A percentile compares a stretch with the other conserved stretches of the same genome.
phyloP scores from a whole-genome alignment of 2,329 filamentous ascomycete species.

The Xylariales sp. region DNA sequence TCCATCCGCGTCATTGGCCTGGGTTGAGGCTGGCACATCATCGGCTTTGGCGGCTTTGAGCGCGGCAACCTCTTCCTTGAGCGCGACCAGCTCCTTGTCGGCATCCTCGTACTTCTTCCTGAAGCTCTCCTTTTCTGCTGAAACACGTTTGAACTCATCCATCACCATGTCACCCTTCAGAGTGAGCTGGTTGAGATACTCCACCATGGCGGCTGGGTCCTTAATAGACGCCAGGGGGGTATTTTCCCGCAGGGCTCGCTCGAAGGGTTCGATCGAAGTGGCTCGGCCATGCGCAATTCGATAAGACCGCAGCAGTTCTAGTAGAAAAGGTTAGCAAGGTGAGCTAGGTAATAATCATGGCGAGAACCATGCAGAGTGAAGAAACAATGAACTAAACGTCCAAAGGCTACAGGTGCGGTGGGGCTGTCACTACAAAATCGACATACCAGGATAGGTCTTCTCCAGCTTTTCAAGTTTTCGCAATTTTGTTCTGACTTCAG shows the following conservation, averaged over 20 bases:
- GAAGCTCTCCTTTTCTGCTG: constrained; percentile 72
- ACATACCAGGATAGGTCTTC: constrained; percentile 73
- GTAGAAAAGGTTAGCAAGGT: too few species aligned
- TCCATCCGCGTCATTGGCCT: constrained; percentile 17
- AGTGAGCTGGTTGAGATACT: constrained; percentile 85
- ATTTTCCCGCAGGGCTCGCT: constrained; percentile 84
- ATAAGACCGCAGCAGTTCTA: constrained; percentile 87
- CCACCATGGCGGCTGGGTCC: constrained; percentile 78
- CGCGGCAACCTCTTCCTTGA: constrained; percentile 60
- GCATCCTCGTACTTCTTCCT: constrained; percentile 72
- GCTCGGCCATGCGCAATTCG: constrained; percentile 84
- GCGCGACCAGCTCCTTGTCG: constrained; percentile 57
- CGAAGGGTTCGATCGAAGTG: constrained; percentile 86
- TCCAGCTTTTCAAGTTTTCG: constrained; percentile 89
- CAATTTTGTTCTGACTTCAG: constrained; percentile 71
- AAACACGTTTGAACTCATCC: constrained; percentile 86
- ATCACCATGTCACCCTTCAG: constrained; percentile 88
- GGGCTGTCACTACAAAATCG: too few species aligned
- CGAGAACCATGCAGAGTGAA: too few species aligned
- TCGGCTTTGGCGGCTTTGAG: constrained; percentile 30
- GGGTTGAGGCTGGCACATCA: constrained; percentile 6
- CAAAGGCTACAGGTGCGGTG: too few species aligned
- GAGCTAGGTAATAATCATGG: too few species aligned
- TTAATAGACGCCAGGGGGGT: constrained; percentile 86
- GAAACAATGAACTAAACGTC: too few species aligned